Percentiles rank a stretch among this genome's conserved stretches.
Conservation (phyloP, 306 rosid genomes). For the Nissolia schottii region DNA sequence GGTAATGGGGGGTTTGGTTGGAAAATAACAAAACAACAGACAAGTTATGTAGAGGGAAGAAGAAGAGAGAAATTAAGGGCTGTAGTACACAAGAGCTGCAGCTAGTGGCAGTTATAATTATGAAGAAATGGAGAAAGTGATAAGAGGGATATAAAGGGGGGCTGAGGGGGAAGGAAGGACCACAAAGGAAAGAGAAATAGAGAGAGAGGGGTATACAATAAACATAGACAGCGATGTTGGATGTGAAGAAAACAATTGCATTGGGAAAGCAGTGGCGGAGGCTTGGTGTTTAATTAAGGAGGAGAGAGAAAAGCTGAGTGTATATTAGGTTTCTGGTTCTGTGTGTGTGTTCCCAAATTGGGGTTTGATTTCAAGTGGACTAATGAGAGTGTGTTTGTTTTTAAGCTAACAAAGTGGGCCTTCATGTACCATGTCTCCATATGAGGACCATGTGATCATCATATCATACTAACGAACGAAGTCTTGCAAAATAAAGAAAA, state of each 20-base stretch:
- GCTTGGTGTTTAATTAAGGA: conserved; percentile 27
- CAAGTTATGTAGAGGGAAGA: not conserved
- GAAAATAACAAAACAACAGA: not conserved
- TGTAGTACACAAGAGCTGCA: too few species aligned
- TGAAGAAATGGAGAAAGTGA: conserved; percentile 53
- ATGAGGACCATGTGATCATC: conserved; percentile 80
- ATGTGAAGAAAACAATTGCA: conserved; percentile 67
- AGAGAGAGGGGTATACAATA: conserved; percentile 33
- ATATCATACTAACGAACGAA: too few species aligned
- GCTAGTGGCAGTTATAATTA: too few species aligned
- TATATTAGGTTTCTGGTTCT: conserved; percentile 37
- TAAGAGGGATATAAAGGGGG: conserved; percentile 62
- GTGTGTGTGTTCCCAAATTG: conserved; percentile 64
- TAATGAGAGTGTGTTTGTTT: conserved; percentile 57
- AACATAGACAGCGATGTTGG: conserved; percentile 66
- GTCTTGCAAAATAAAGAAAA: too few species aligned
- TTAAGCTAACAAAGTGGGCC: conserved; percentile 85
- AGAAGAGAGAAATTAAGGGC: not conserved
- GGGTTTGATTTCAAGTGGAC: conserved; percentile 75
- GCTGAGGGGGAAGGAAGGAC: too few species aligned
- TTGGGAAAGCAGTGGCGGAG: conserved; percentile 61
- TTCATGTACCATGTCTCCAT: conserved; percentile 59
- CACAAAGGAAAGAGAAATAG: conserved; percentile 35
- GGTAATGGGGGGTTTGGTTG: not conserved
- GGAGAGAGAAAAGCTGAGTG: conserved; percentile 15